Percentiles rank a stretch among this genome's conserved stretches.
These are phyloP conservation scores for Plasmodium relictum DNA, from an alignment of 169 alveolate species.

Conservation along the genomic window DNA sequence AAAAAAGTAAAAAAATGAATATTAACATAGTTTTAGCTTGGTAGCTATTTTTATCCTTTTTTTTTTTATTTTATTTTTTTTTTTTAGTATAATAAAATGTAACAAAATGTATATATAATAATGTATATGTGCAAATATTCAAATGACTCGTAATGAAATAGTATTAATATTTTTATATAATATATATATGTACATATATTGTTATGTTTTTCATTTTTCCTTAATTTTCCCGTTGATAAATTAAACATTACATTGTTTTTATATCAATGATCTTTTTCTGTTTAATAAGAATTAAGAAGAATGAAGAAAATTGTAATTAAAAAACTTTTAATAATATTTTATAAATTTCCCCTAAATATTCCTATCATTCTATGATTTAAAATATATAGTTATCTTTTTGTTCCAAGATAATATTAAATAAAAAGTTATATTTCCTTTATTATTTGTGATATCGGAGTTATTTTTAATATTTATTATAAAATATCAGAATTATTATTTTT, in stretches of 20 bases:
- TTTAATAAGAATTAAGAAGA: no score
- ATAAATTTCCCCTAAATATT: background rate
- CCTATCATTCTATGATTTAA: background rate
- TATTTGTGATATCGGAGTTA: background rate
- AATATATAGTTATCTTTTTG: background rate
- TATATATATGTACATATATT: slow-evolving; percentile 1
- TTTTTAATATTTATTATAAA: no score
- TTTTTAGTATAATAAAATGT: slow-evolving; percentile 9
- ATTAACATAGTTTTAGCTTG: slow-evolving; percentile 10
- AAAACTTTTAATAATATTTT: background rate
- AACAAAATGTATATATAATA: background rate
- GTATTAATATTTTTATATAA: slow-evolving; percentile 1
- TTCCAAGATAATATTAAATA: background rate
- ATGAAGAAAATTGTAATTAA: no score
- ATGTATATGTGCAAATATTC: background rate
- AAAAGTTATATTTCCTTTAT: background rate
- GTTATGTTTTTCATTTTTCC: background rate
- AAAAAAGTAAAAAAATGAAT: slow-evolving; percentile 10
- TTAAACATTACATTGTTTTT: slow-evolving; percentile 35
- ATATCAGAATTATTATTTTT: background rate
- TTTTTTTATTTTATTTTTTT: slow-evolving; percentile 1
- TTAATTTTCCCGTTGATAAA: background rate
- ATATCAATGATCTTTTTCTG: no score
- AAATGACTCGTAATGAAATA: no score
- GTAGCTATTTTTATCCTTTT: slow-evolving; percentile 14